Conservation (phyloP, 73 alveolate species). For the Tetrahymena borealis region DNA sequence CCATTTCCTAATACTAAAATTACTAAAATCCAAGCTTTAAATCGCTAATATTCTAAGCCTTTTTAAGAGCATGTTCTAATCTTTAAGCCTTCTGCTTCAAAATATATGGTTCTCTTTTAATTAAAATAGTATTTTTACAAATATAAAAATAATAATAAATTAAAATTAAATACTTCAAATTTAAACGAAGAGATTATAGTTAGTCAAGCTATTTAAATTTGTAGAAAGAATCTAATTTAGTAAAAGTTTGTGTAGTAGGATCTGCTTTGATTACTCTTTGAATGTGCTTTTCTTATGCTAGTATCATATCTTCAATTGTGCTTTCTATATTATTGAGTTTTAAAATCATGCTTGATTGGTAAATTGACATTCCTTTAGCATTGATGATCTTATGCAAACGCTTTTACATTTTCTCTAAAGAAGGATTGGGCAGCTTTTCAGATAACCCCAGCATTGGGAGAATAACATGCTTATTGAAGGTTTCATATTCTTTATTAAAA, state of each 20-base stretch:
- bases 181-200: not conserved
- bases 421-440: not conserved
- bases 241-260: not conserved
- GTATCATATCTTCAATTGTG: not conserved
- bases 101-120: not conserved
- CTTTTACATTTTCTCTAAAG: not conserved
- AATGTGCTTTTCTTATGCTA: not conserved
- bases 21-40: not conserved
- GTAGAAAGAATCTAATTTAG: not conserved
- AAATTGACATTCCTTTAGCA: not conserved
- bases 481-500: not conserved
- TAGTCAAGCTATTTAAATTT: not conserved
- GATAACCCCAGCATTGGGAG: not conserved
- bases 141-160: not conserved
- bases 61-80: not conserved
- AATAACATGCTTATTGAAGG: not conserved
- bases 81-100: not conserved
- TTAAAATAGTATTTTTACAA: not conserved
- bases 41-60: not conserved
- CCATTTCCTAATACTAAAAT: not conserved
- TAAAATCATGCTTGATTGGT: not conserved
- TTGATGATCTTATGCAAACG: not conserved
- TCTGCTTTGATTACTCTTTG: not conserved
- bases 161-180: not conserved
- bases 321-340: not conserved